Evolutionary conservation across 495 filamentous ascomycete genomes (phyloP).

Genomic region (Neurospora sublineolata): DNA sequence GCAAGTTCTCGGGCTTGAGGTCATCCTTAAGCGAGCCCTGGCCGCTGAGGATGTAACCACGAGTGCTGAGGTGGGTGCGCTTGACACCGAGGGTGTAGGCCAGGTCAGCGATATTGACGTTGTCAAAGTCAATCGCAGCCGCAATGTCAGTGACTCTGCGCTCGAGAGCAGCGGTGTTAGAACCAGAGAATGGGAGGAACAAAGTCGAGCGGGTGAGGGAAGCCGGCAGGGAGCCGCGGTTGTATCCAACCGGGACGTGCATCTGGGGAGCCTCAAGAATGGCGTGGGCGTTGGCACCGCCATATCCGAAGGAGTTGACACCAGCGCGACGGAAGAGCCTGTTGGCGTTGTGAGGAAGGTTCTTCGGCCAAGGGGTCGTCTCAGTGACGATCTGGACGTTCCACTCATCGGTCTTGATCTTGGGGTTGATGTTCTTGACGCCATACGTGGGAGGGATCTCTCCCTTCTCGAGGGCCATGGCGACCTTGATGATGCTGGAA

Average conservation of each 20-base stretch:
- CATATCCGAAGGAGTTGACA: conserved; percentile 49
- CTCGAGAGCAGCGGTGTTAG: conserved; percentile 3
- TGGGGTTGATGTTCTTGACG: conserved; percentile 39
- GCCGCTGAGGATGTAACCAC: not conserved
- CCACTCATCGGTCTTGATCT: conserved; percentile 20
- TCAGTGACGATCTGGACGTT: conserved; percentile 19
- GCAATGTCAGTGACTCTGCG: not conserved
- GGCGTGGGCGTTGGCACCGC: conserved; percentile 46
- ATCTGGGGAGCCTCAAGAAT: conserved; percentile 36
- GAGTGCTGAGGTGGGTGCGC: conserved; percentile 13
- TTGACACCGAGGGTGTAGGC: conserved; percentile 24
- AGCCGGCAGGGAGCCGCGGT: not conserved
- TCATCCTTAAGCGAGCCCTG: conserved; percentile 4
- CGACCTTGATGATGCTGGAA: conserved; percentile 40
- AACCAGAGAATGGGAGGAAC: not conserved
- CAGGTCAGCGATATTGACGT: conserved; percentile 10
- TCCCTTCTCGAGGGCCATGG: conserved; percentile 40
- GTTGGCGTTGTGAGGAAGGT: not conserved
- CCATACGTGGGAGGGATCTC: conserved; percentile 29
- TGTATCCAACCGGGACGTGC: not conserved
- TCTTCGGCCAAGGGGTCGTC: conserved; percentile 16
- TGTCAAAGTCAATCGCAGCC: not conserved
- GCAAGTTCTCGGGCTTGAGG: not conserved
- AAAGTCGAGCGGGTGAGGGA: not conserved
- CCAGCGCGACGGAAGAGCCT: conserved; percentile 29